A percentile compares a stretch with the other conserved stretches of the same genome.
Evolutionary conservation across 148 eudicot species (phyloP).

Genomic region (Camellia sinensis): DNA sequence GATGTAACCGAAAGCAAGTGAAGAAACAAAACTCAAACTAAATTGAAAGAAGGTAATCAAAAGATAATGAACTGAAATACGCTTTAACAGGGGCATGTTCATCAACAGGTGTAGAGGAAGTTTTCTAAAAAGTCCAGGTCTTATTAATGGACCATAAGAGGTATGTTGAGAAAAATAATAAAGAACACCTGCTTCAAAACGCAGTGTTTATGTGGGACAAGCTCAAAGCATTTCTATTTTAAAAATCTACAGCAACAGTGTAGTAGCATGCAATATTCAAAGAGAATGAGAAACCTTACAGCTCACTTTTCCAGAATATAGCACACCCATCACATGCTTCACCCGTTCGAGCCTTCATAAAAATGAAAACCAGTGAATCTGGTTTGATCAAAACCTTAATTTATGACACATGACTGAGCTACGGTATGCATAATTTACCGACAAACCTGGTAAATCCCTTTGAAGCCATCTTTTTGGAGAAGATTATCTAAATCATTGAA

Average conservation of each 20-base stretch:
- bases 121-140: neutral
- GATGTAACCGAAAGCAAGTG: neutral
- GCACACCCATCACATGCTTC: constrained; percentile 93
- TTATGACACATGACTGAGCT: neutral
- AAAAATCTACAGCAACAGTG: neutral
- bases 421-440: neutral
- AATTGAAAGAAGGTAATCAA: neutral
- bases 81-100: neutral
- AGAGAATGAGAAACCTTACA: constrained; percentile 36
- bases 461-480: constrained; percentile 61
- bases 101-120: neutral
- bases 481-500: constrained; percentile 52
- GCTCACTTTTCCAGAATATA: constrained; percentile 73
- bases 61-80: neutral
- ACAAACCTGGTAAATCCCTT: constrained; percentile 68
- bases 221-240: neutral
- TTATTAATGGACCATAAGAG: neutral
- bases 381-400: constrained; percentile 14
- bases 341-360: constrained; percentile 70
- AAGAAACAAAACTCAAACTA: neutral
- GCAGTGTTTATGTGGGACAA: neutral
- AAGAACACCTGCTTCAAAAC: neutral
- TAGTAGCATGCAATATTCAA: neutral
- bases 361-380: constrained; percentile 9
- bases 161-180: neutral